These are phyloP conservation scores for Xerocomellus chrysenteron DNA, from an alignment of 768 basidiomycete genomes.

Conservation along the genomic window DNA sequence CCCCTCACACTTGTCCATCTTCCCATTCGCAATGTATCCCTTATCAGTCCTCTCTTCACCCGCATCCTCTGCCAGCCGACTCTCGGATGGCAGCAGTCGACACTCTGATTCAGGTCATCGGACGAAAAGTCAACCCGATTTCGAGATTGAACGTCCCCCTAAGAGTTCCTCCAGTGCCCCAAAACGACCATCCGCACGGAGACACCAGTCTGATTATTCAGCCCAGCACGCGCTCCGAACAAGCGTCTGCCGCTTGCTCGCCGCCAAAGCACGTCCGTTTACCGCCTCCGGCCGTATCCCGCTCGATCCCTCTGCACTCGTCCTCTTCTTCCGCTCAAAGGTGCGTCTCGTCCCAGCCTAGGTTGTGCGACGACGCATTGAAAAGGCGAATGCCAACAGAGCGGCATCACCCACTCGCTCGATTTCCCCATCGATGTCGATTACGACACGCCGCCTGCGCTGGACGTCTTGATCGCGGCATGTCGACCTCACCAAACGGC, in stretches of 20 bases:
- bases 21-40: constrained; percentile 25
- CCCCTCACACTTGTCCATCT: constrained; percentile 13
- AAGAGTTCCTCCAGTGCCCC: constrained; percentile 34
- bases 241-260: constrained; percentile 54
- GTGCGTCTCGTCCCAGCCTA: constrained; percentile 35
- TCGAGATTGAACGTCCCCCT: constrained; percentile 62
- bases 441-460: constrained; percentile 70
- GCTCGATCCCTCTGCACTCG: constrained; percentile 62
- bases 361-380: background rate
- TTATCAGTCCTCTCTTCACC: constrained; percentile 33
- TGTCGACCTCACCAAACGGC: constrained; percentile 65
- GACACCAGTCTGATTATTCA: constrained; percentile 44
- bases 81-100: constrained; percentile 38
- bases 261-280: constrained; percentile 61
- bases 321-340: constrained; percentile 79
- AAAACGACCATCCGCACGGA: constrained; percentile 33
- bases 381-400: constrained; percentile 38
- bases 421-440: constrained; percentile 81
- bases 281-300: constrained; percentile 68
- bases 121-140: constrained; percentile 49
- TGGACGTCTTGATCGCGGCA: constrained; percentile 74
- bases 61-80: constrained; percentile 37
- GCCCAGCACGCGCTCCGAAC: constrained; percentile 55
- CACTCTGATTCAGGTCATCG: constrained; percentile 36
- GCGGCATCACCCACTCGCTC: constrained; percentile 75